Conservation (phyloP, 306 rosid genomes). For the Fragaria iinumae region DNA sequence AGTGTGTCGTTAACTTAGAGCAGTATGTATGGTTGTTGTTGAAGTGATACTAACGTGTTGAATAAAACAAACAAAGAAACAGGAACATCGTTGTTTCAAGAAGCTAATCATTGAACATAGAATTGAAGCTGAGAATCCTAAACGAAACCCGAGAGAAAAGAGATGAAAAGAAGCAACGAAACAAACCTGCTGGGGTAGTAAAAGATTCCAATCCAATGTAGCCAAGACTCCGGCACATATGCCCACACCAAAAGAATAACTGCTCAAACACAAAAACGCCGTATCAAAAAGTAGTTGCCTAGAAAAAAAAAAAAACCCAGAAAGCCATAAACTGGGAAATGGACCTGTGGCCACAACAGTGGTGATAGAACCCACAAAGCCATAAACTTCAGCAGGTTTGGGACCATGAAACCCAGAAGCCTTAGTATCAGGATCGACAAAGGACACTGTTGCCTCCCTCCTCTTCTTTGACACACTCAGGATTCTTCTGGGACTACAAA, state of each 20-base stretch:
- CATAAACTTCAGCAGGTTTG: conserved; percentile 87
- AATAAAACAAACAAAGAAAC: neutral
- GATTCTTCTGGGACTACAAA: conserved; percentile 80
- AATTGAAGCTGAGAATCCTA: neutral
- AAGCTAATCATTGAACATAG: neutral
- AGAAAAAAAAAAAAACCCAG: neutral
- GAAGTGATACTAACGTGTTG: neutral
- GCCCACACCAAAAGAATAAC: conserved; percentile 92
- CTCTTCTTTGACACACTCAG: conserved; percentile 61
- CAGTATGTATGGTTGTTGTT: neutral
- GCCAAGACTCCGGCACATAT: conserved; percentile 85
- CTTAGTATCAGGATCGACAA: conserved; percentile 46
- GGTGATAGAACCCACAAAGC: conserved; percentile 87
- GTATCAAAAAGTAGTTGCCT: neutral
- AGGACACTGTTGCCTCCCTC: conserved; percentile 49
- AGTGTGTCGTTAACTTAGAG: neutral
- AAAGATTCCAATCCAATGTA: conserved; percentile 74
- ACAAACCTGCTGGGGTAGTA: conserved; percentile 88
- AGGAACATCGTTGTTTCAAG: neutral
- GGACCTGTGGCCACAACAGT: conserved; percentile 74
- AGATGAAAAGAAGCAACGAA: conserved; percentile 8
- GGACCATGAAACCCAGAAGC: conserved; percentile 67
- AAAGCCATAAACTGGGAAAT: neutral
- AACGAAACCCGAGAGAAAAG: conserved; percentile 13
- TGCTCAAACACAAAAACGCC: conserved; percentile 28